A percentile compares a stretch with the other conserved stretches of the same genome.
Conservation (phyloP, 495 filamentous ascomycete species). For the Lasiosphaeriaceae sp. region DNA sequence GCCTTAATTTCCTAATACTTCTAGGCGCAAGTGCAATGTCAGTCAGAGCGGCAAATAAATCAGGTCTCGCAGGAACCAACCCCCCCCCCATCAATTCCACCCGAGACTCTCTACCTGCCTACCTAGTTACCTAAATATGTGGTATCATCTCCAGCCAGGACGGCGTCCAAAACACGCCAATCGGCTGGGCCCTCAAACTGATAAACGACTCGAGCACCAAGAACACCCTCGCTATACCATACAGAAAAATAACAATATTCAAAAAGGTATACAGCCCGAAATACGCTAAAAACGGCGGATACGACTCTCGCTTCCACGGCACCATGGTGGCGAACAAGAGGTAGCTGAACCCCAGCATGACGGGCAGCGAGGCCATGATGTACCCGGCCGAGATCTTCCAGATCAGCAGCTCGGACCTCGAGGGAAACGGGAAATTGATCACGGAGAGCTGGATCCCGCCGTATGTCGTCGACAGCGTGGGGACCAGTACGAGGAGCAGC, state of each 20-base stretch:
- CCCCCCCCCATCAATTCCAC: too few relatives aligned
- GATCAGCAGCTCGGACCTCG: not conserved
- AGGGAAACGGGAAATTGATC: slow-evolving; percentile 8
- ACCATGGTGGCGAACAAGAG: not conserved
- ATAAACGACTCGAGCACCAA: slow-evolving; percentile 10
- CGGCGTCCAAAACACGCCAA: slow-evolving; percentile 13
- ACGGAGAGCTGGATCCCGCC: not conserved
- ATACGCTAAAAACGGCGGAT: too few relatives aligned
- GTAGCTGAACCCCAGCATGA: not conserved
- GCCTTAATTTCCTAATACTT: too few relatives aligned
- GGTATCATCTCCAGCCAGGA: slow-evolving; percentile 20
- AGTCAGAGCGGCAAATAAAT: too few relatives aligned
- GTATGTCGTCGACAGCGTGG: not conserved
- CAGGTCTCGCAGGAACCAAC: too few relatives aligned
- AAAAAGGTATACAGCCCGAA: too few relatives aligned
- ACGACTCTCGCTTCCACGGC: not conserved
- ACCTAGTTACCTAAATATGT: slow-evolving; percentile 5
- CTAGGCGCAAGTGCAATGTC: too few relatives aligned
- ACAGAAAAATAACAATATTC: not conserved
- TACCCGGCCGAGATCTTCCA: slow-evolving; percentile 4
- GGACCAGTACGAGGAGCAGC: not conserved
- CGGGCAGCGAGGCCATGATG: not conserved
- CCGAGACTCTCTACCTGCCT: too few relatives aligned
- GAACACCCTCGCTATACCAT: not conserved
- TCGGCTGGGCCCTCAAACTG: slow-evolving; percentile 6